Percentiles rank a stretch among this genome's conserved stretches.
Conservation (phyloP, 345 rosid genomes). For the Barbarea vulgaris region DNA sequence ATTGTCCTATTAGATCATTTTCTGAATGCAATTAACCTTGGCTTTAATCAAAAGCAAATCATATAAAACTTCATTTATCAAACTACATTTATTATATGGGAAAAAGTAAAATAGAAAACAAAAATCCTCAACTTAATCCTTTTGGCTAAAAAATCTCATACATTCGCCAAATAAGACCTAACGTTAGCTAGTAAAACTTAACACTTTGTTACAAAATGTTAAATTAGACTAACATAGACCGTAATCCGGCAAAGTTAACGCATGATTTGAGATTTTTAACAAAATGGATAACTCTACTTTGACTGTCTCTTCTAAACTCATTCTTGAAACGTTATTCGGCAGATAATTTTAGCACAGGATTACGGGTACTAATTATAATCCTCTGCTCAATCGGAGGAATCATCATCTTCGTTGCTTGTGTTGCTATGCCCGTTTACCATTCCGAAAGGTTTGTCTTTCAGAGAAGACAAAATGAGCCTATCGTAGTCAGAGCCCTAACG, state of each 20-base stretch:
- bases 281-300: neutral
- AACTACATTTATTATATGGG: neutral
- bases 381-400: slow-evolving; percentile 47
- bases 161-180: too few relatives aligned
- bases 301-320: neutral
- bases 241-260: neutral
- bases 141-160: too few relatives aligned
- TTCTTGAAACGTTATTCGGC: neutral
- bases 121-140: too few relatives aligned
- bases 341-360: slow-evolving; percentile 35
- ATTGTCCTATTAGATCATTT: neutral
- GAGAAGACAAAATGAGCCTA: neutral
- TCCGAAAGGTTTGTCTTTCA: neutral
- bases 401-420: slow-evolving; percentile 30
- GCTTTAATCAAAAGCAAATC: neutral
- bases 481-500: neutral
- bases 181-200: too few relatives aligned
- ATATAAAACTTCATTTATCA: neutral
- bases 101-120: too few relatives aligned
- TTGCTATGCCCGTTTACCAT: slow-evolving; percentile 35
- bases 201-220: neutral
- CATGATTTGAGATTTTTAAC: neutral
- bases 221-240: neutral
- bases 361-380: slow-evolving; percentile 41
- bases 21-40: neutral